A percentile compares a stretch with the other conserved stretches of the same genome.
These are phyloP conservation scores for Pseudocercospora crystallina DNA, from an alignment of 2,329 filamentous ascomycete species.

Conservation along the genomic window DNA sequence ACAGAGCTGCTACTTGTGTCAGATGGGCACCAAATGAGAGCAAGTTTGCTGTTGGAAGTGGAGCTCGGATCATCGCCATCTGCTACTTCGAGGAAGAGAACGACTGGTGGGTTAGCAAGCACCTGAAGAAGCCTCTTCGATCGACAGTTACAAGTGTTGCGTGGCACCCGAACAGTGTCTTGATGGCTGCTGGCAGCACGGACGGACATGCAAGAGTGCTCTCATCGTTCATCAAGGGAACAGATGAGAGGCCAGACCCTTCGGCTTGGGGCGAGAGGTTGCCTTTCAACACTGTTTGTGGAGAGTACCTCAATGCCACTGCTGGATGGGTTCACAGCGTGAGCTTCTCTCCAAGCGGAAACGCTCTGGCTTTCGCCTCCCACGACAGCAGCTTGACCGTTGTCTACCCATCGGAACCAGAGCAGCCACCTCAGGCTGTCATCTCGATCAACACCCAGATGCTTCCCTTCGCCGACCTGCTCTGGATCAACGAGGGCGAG, in stretches of 20 bases:
- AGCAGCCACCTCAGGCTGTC: conserved; percentile 87
- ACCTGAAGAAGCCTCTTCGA: conserved; percentile 97
- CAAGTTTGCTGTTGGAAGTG: conserved; percentile 96
- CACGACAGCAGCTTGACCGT: conserved; percentile 97
- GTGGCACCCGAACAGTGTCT: conserved; percentile 97
- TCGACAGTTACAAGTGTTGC: conserved; percentile 93
- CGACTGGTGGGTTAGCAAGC: conserved; percentile 99
- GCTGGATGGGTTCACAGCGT: conserved; percentile 96
- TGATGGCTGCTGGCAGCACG: conserved; percentile 92
- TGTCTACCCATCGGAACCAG: conserved; percentile 88
- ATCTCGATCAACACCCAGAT: conserved; percentile 86
- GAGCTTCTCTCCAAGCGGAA: conserved; percentile 86
- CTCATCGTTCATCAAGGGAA: conserved; percentile 92
- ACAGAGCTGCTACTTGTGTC: conserved; percentile 92
- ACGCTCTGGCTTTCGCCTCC: conserved; percentile 89
- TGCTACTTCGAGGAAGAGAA: conserved; percentile 99
- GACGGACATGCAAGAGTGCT: conserved; percentile 95
- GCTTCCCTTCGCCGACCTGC: conserved; percentile 85
- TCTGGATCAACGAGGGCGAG: conserved; percentile 89
- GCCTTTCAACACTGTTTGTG: conserved; percentile 97
- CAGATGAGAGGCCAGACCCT: conserved; percentile 81
- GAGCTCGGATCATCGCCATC: conserved; percentile 89
- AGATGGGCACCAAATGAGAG: conserved; percentile 95
- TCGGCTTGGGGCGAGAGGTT: conserved; percentile 91
- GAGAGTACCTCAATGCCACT: conserved; percentile 92